Base-by-base conservation (phyloP, 306 rosid genomes). In the Rosa chinensis region DNA sequence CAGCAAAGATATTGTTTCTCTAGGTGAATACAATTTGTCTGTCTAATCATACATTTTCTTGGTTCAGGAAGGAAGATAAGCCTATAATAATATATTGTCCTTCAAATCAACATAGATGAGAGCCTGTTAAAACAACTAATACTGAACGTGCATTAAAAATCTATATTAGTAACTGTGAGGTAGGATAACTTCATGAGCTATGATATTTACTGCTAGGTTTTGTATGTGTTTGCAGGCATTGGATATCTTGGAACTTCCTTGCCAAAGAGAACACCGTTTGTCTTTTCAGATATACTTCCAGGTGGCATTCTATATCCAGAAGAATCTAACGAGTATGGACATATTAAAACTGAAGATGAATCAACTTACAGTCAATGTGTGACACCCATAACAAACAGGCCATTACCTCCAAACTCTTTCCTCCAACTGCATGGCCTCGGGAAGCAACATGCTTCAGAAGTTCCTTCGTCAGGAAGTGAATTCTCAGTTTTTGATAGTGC, bases 341-440 rank as follows among this genome's bases (percentile, higher is more conserved):
- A 69, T 58, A 45, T 87, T 83, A 89, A 89, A 82, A 78, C 86
- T 18, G 95, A 87, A 85, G 88, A 78, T 40, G 85, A 87, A n/a
- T 80, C 88, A 11, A 47, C 77, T 40, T 88, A 78, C 70, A 58
- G 82, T 44, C 93, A 80, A 72, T 79, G 74, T 20, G 80, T 82
- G 74, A 72, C 76, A 58, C 76, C 89, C 10, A 11, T 66, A 62
- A 76, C 77, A 56, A 85, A 52, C 42, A 67, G 70, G 28, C 83
- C 74, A n/a, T 59, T 76, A 72, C 42, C 76, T 43, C 76, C 85
- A 8, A 78, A 64, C 73, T 78, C 85, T 21, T 70, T 78, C 62
- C 25, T 39, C 59, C 81, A 79, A 72, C 77, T 70, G 10, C 67
- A 80, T 78, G 81, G 68, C 68, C 72, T 11, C 7, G 81, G 73